Conservation (phyloP, 2,329 filamentous ascomycete genomes). For the Gnomoniopsis smithogilvyi region DNA sequence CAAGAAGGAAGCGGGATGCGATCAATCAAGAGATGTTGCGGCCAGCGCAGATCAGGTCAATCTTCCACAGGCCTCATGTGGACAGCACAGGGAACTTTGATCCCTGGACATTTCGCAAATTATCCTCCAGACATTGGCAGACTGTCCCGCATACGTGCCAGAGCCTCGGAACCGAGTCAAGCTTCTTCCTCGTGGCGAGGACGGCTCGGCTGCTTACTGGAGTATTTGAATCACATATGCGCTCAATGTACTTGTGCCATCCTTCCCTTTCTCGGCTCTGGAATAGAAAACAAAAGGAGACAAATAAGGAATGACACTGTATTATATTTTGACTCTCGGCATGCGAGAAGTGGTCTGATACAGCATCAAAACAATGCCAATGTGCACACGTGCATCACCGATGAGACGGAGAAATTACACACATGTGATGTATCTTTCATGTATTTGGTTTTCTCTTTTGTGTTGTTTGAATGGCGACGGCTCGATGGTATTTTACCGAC, state of each 20-base stretch:
- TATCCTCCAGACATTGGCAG: too few species aligned
- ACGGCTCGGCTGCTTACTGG: constrained; percentile 24
- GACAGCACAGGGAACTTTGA: too few species aligned
- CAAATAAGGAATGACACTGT: neutral
- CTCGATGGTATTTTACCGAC: too few species aligned
- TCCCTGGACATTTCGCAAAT: too few species aligned
- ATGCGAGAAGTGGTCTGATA: constrained; percentile 18
- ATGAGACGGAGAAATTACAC: constrained; percentile 1
- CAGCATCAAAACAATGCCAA: constrained; percentile 12
- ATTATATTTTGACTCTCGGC: neutral
- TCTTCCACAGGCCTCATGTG: too few species aligned
- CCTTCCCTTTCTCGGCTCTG: neutral
- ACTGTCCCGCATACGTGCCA: constrained; percentile 12
- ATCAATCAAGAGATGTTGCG: neutral
- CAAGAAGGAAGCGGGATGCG: neutral
- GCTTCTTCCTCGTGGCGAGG: neutral
- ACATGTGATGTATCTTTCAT: neutral
- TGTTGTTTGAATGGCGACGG: too few species aligned
- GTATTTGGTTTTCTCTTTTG: too few species aligned
- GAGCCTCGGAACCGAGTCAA: constrained; percentile 1
- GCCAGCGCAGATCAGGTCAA: too few species aligned
- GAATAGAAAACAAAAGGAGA: neutral
- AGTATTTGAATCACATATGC: too few species aligned
- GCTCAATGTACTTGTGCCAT: constrained; percentile 23
- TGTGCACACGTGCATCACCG: constrained; percentile 9